Conservation (phyloP, 2,329 filamentous ascomycete genomes). For the Neofusicoccum sp. region DNA sequence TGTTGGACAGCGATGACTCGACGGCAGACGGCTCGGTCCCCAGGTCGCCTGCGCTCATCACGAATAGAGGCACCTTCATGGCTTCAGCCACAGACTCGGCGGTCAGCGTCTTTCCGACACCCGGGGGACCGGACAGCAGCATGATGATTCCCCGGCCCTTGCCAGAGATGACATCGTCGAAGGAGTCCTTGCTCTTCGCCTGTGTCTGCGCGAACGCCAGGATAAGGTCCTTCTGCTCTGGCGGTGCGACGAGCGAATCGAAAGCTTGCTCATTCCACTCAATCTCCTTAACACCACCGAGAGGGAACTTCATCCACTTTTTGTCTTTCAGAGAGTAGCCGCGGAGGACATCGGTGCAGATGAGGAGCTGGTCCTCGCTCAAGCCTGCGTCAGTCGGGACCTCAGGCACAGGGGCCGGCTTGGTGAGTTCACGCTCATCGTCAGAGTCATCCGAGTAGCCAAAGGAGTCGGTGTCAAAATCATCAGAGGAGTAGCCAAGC, state of each 20-base stretch:
- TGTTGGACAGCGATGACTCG: constrained; percentile 48
- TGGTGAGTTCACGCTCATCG: not conserved
- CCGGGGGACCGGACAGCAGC: constrained; percentile 54
- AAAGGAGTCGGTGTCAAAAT: constrained; percentile 1
- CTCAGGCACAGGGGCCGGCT: not conserved
- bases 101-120: constrained; percentile 55
- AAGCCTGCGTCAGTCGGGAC: not conserved
- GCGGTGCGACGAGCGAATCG: constrained; percentile 32
- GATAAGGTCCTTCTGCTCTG: constrained; percentile 37
- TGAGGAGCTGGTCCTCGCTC: constrained; percentile 24
- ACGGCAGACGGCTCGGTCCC: constrained; percentile 46
- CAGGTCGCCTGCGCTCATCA: constrained; percentile 54
- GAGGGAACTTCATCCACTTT: constrained; percentile 25
- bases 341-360: constrained; percentile 23
- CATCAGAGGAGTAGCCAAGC: not conserved
- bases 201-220: constrained; percentile 36
- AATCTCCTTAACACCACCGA: constrained; percentile 31
- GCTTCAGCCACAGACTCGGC: constrained; percentile 49
- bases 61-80: constrained; percentile 54
- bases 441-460: not conserved
- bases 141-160: constrained; percentile 58
- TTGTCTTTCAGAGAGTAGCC: constrained; percentile 28
- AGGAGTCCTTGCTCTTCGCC: constrained; percentile 30
- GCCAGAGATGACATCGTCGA: constrained; percentile 55
- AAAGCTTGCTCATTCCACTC: constrained; percentile 36